Evolutionary conservation across 306 rosid genomes (phyloP).

Genomic region (Mimosa pudica): DNA sequence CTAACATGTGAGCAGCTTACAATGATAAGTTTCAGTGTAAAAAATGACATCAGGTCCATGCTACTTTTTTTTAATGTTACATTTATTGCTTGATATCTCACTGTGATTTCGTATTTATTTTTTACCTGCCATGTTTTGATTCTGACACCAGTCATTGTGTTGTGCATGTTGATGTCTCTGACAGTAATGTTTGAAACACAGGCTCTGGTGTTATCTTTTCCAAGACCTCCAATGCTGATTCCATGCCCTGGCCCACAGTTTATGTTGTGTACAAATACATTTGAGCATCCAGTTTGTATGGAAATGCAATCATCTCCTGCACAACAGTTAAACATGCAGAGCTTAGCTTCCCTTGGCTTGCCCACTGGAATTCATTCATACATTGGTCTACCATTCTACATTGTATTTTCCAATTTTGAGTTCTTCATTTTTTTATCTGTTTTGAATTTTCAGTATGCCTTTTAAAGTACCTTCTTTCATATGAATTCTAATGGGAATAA

Average conservation of each 20-base stretch:
- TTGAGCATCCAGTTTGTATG: slow-evolving; percentile 78
- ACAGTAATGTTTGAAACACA: slow-evolving; percentile 78
- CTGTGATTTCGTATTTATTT: too few relatives aligned
- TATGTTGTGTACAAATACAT: slow-evolving; percentile 63
- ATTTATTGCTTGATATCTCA: too few relatives aligned
- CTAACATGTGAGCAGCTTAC: too few relatives aligned
- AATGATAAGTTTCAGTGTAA: neutral
- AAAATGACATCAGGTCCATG: too few relatives aligned
- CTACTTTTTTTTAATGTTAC: too few relatives aligned
- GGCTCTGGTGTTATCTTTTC: slow-evolving; percentile 63
- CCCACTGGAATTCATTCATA: neutral
- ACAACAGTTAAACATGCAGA: slow-evolving; percentile 7
- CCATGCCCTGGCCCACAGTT: slow-evolving; percentile 81
- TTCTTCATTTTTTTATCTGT: neutral
- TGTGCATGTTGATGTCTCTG: slow-evolving; percentile 60
- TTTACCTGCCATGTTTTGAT: slow-evolving; percentile 61
- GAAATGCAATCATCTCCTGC: slow-evolving; percentile 76
- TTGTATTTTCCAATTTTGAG: neutral
- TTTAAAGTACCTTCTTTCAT: slow-evolving; percentile 4
- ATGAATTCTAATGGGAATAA: neutral
- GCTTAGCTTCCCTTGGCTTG: neutral
- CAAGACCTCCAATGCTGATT: slow-evolving; percentile 40
- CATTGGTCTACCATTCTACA: neutral
- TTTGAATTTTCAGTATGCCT: neutral
- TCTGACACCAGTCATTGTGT: slow-evolving; percentile 72